Percentiles rank a stretch among this genome's conserved stretches.
Evolutionary conservation across 176 grass and related monocot species (phyloP).

Genomic region (Cenchrus americanus): DNA sequence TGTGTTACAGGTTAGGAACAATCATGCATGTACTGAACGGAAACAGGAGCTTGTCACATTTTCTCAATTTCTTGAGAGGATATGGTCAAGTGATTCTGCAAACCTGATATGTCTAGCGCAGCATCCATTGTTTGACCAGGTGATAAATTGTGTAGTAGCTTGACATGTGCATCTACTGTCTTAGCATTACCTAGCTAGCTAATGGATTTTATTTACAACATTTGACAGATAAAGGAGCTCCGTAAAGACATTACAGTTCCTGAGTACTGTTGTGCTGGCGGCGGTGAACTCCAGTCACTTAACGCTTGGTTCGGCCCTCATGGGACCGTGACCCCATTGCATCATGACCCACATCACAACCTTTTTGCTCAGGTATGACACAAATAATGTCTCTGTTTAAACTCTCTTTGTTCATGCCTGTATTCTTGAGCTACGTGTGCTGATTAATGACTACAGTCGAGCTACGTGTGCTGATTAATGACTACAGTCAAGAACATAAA

Average conservation of each 20-base stretch:
- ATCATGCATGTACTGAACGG: constrained; percentile 72
- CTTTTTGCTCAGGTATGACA: constrained; percentile 89
- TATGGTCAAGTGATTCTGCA: constrained; percentile 58
- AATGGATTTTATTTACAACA: constrained; percentile 19
- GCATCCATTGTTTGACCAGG: constrained; percentile 94
- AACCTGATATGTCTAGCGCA: constrained; percentile 78
- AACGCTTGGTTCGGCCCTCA: constrained; percentile 91
- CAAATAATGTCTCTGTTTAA: background rate
- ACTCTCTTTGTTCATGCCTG: background rate
- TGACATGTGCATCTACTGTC: background rate
- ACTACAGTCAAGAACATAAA: background rate
- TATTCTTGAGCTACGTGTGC: constrained; percentile 4
- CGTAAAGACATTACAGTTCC: constrained; percentile 85
- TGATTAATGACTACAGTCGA: too few species aligned
- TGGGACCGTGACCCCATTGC: constrained; percentile 82
- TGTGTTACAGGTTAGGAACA: constrained; percentile 76
- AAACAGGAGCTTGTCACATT: constrained; percentile 92
- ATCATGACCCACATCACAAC: constrained; percentile 88
- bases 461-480: constrained; percentile 3
- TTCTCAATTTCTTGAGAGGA: constrained; percentile 85
- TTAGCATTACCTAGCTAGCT: constrained; percentile 26
- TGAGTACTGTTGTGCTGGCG: constrained; percentile 88
- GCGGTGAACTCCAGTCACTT: constrained; percentile 69
- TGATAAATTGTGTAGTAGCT: constrained; percentile 32
- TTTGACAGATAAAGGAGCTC: constrained; percentile 82